phyloP scores from a whole-genome alignment of 306 rosid genomes.

The Vachellia pachyceras region DNA sequence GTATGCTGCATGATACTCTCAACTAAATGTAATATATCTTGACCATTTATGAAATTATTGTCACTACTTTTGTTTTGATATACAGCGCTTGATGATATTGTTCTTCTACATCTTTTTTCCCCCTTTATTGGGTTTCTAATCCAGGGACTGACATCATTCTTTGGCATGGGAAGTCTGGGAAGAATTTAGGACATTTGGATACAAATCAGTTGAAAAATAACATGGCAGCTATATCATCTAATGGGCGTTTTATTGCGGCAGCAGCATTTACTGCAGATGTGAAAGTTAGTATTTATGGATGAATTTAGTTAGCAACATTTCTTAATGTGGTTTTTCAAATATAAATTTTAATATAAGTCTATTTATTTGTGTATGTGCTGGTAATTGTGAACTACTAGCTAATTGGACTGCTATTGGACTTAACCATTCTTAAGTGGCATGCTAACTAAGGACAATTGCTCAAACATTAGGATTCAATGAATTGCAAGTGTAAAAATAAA shows the following conservation, averaged over 20 bases:
- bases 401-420: background rate
- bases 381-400: background rate
- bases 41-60: slow-evolving; percentile 17
- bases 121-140: slow-evolving; percentile 42
- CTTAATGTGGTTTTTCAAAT: background rate
- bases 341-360: background rate
- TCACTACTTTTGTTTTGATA: slow-evolving; percentile 2
- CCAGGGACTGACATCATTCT: slow-evolving; percentile 90
- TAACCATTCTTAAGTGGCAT: background rate
- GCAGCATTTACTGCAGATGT: slow-evolving; percentile 99
- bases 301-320: slow-evolving; percentile 5
- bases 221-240: slow-evolving; percentile 93
- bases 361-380: background rate
- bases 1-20: slow-evolving; percentile 5
- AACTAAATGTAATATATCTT: slow-evolving; percentile 20
- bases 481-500: background rate
- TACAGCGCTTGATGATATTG: slow-evolving; percentile 18
- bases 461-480: background rate
- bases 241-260: slow-evolving; percentile 98
- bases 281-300: slow-evolving; percentile 58
- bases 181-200: slow-evolving; percentile 84
- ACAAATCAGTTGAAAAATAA: slow-evolving; percentile 94
- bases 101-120: slow-evolving; percentile 26
- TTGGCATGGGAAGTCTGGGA: slow-evolving; percentile 97
- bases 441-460: background rate